phyloP scores from a whole-genome alignment of 2,329 filamentous ascomycete genomes.

The Incumbomyces delicatus region DNA sequence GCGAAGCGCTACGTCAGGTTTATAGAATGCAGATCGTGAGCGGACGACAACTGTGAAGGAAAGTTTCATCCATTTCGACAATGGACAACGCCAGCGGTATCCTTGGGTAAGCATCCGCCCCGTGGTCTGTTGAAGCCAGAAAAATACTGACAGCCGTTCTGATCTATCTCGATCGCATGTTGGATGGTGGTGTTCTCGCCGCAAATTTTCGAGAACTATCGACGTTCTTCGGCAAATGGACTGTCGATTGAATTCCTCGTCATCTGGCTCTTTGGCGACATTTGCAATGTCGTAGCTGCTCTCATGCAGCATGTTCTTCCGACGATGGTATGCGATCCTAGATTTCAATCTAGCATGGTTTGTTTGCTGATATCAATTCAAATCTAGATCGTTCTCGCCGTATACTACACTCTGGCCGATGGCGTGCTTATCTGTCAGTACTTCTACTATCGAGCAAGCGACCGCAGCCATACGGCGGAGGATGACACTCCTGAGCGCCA shows the following conservation, averaged over 20 bases:
- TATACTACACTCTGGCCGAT: constrained; percentile 89
- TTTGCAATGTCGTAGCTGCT: constrained; percentile 93
- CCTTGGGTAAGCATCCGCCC: no score
- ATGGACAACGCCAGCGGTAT: no score
- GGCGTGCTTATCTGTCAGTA: constrained; percentile 80
- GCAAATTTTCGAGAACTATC: constrained; percentile 93
- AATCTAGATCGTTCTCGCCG: constrained; percentile 61
- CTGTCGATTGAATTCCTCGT: constrained; percentile 86
- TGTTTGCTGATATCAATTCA: no score
- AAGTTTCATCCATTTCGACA: no score
- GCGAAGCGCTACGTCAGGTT: no score
- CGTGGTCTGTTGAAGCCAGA: no score
- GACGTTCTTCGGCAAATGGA: constrained; percentile 72
- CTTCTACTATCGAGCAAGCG: constrained; percentile 72
- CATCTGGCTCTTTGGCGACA: constrained; percentile 85
- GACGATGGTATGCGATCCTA: constrained; percentile 53
- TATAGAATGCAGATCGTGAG: no score
- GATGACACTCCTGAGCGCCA: constrained; percentile 14
- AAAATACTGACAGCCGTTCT: no score
- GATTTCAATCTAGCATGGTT: no score
- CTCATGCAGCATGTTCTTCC: constrained; percentile 83
- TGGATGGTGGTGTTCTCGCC: constrained; percentile 98
- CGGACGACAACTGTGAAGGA: no score
- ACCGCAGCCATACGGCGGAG: constrained; percentile 5
- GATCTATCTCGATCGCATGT: constrained; percentile 91